Percentiles rank a stretch among this genome's conserved stretches.
Conservation (phyloP, 768 basidiomycete species). For the Butyriboletus loyo region DNA sequence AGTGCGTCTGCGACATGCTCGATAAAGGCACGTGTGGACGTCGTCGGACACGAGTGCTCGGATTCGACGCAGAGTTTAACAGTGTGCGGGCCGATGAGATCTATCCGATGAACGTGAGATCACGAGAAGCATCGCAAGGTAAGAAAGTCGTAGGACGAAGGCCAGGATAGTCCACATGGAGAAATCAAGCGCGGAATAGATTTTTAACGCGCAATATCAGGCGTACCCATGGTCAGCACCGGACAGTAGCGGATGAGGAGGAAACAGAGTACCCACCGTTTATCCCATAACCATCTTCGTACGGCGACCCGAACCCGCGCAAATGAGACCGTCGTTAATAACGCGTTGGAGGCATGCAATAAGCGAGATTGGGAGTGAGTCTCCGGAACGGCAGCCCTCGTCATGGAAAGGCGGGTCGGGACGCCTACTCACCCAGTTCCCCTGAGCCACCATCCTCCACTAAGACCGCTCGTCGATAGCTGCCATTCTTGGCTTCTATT, state of each 20-base stretch:
- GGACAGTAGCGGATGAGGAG: background rate
- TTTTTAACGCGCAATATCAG: background rate
- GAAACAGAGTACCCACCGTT: conserved; percentile 55
- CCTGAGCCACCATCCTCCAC: conserved; percentile 79
- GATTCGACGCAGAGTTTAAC: conserved; percentile 95
- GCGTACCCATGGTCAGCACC: background rate
- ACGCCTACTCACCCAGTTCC: conserved; percentile 68
- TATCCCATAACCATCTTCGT: conserved; percentile 88
- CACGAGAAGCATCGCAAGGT: background rate
- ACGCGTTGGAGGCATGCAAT: background rate
- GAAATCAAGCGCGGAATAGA: no score
- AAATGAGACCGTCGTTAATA: conserved; percentile 3
- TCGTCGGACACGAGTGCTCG: conserved; percentile 67
- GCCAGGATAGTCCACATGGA: background rate
- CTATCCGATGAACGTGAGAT: conserved; percentile 37
- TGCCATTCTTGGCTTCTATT: conserved; percentile 77
- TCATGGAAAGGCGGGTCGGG: background rate
- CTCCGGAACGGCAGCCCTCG: background rate
- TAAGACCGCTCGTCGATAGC: conserved; percentile 85
- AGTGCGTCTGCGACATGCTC: conserved; percentile 58
- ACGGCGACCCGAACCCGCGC: conserved; percentile 70
- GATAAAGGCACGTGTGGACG: conserved; percentile 72
- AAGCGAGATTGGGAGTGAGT: background rate
- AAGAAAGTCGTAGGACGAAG: background rate
- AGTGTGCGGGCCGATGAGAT: conserved; percentile 72